phyloP scores from a whole-genome alignment of 176 grass and related monocot species.

The Phragmites australis region DNA sequence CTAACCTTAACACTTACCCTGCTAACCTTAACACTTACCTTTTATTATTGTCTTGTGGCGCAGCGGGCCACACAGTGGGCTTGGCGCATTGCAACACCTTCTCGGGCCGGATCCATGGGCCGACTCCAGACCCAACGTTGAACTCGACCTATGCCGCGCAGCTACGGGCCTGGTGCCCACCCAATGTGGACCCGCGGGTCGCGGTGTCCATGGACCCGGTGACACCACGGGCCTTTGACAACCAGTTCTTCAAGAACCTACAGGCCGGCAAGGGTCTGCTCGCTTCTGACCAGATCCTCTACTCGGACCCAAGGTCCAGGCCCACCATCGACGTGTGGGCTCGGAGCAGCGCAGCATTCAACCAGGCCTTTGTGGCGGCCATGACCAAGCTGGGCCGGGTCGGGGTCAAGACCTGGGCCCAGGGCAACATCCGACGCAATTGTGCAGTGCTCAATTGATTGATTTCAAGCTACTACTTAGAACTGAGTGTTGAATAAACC shows the following conservation, averaged over 20 bases:
- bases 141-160: constrained; percentile 38
- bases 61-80: constrained; percentile 63
- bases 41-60: too few species aligned
- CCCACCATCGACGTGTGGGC: constrained; percentile 62
- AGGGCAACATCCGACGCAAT: constrained; percentile 62
- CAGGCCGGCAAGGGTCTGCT: constrained; percentile 66
- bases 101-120: constrained; percentile 25
- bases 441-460: constrained; percentile 63
- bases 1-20: too few species aligned
- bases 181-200: constrained; percentile 48
- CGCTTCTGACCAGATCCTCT: constrained; percentile 61
- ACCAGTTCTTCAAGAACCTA: constrained; percentile 81
- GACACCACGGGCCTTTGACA: constrained; percentile 60
- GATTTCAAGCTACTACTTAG: neutral
- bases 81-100: constrained; percentile 70
- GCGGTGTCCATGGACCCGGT: constrained; percentile 54
- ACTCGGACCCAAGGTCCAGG: constrained; percentile 50
- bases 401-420: constrained; percentile 56
- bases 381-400: constrained; percentile 67
- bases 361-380: constrained; percentile 48
- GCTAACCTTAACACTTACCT: too few species aligned
- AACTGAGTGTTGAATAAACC: too few species aligned
- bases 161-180: constrained; percentile 52
- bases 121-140: constrained; percentile 45
- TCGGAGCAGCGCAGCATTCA: constrained; percentile 38